Percentiles rank a stretch among this genome's conserved stretches.
phyloP scores from a whole-genome alignment of 202 grass and related monocot genomes.

The Eragrostis tef region DNA sequence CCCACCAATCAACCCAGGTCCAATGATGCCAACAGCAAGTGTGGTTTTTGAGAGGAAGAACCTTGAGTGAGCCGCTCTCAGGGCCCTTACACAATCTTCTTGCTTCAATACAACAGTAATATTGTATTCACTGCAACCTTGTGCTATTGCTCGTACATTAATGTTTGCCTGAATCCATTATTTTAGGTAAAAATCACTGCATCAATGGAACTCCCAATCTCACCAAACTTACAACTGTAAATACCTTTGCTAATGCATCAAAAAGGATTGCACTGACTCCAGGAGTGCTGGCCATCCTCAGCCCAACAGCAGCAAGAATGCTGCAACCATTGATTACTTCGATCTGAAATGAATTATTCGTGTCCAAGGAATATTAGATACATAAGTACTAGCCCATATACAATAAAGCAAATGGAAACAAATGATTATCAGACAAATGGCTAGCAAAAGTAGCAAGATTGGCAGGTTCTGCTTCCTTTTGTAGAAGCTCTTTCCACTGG shows the following conservation, averaged over 20 bases:
- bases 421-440: slow-evolving; percentile 88
- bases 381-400: background rate
- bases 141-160: slow-evolving; percentile 95
- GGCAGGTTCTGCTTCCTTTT: slow-evolving; percentile 61
- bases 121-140: slow-evolving; percentile 99
- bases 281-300: slow-evolving; percentile 97
- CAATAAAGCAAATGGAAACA: slow-evolving; percentile 48
- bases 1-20: slow-evolving; percentile 87
- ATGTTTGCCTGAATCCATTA: slow-evolving; percentile 77
- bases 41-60: slow-evolving; percentile 94
- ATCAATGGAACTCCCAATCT: slow-evolving; percentile 38
- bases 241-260: slow-evolving; percentile 96
- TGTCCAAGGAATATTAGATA: background rate
- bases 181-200: slow-evolving; percentile 32
- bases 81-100: slow-evolving; percentile 90
- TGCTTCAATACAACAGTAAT: slow-evolving; percentile 98
- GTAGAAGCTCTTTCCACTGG: slow-evolving; percentile 70
- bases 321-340: slow-evolving; percentile 90
- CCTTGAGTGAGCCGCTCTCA: slow-evolving; percentile 87
- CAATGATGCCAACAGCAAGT: slow-evolving; percentile 84
- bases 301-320: slow-evolving; percentile 97
- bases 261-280: slow-evolving; percentile 99
- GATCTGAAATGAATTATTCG: slow-evolving; percentile 62
- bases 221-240: slow-evolving; percentile 34
- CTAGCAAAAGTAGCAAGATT: slow-evolving; percentile 71